Conservation (phyloP, 192 early-diverging fungal species). For the Anaeromyces robustus region DNA sequence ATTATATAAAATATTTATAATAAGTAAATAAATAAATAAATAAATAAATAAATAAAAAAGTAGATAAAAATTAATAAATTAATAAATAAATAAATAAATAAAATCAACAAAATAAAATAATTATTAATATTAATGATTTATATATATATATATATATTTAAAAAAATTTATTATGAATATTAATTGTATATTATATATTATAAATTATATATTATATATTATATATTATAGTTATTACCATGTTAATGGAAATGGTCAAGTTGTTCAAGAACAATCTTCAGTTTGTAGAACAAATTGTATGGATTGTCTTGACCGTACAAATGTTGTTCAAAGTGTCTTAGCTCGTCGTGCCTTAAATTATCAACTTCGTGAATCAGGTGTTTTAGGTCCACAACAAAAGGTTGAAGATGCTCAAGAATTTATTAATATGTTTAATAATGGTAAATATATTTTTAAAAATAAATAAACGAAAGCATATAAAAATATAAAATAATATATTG, state of each 20-base stretch:
- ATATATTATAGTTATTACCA: conserved; percentile 29
- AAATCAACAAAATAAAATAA: no score
- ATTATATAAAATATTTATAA: conserved; percentile 1
- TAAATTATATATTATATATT: no score
- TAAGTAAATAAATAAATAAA: neutral
- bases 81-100: no score
- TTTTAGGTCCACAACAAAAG: conserved; percentile 40
- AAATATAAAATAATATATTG: no score
- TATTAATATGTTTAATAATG: conserved; percentile 61
- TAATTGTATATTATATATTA: neutral
- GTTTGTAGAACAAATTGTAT: conserved; percentile 95
- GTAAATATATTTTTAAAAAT: conserved; percentile 29
- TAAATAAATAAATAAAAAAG: no score
- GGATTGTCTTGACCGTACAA: conserved; percentile 98
- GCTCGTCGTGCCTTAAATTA: conserved; percentile 52
- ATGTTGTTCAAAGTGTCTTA: conserved; percentile 90
- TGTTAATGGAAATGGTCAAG: conserved; percentile 21
- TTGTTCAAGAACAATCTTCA: conserved; percentile 53
- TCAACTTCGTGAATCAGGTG: conserved; percentile 53
- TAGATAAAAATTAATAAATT: no score
- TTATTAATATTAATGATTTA: no score
- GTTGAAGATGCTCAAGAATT: conserved; percentile 51
- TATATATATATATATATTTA: neutral
- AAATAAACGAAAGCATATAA: no score
- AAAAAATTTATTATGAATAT: neutral